phyloP scores from a whole-genome alignment of 2,329 filamentous ascomycete species.

The Arachnomyces sp. region DNA sequence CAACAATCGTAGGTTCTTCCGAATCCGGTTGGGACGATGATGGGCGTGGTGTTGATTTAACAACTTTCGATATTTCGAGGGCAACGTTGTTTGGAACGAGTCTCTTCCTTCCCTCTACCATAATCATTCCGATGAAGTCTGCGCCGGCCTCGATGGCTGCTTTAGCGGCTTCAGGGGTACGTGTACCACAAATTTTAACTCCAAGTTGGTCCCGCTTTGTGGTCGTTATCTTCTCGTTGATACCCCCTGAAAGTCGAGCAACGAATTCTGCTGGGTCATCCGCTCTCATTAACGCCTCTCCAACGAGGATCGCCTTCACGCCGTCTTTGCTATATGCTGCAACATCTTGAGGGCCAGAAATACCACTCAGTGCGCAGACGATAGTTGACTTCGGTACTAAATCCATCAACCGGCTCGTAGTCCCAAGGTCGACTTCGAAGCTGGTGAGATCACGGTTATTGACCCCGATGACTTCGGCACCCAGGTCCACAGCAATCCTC shows the following conservation, averaged over 20 bases:
- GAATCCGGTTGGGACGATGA: conserved; percentile 9
- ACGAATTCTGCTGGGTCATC: conserved; percentile 77
- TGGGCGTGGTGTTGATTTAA: conserved; percentile 48
- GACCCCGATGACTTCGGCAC: conserved; percentile 86
- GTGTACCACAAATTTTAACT: conserved; percentile 93
- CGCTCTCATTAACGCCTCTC: conserved; percentile 91
- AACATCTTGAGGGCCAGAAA: conserved; percentile 81
- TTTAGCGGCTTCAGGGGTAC: conserved; percentile 69
- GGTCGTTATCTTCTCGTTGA: conserved; percentile 17
- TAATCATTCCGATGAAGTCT: conserved; percentile 86
- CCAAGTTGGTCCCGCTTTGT: conserved; percentile 42
- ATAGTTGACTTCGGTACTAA: conserved; percentile 80
- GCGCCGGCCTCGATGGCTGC: conserved; percentile 78
- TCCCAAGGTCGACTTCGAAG: conserved; percentile 92
- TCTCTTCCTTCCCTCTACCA: conserved; percentile 73
- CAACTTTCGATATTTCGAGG: conserved; percentile 65
- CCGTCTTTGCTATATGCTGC: conserved; percentile 79
- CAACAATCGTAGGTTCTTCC: conserved; percentile 30
- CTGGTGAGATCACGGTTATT: conserved; percentile 96
- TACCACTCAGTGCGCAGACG: conserved; percentile 89
- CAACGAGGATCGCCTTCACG: conserved; percentile 86
- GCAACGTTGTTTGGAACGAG: conserved; percentile 72
- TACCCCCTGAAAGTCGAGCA: conserved; percentile 63
- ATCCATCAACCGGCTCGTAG: conserved; percentile 77
- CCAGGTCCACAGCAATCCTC: conserved; percentile 74